Evolutionary conservation across 192 early-diverging fungal species (phyloP), one percentile per base, ranked within the genome.

Genomic region (Kappamyces sp.): DNA sequence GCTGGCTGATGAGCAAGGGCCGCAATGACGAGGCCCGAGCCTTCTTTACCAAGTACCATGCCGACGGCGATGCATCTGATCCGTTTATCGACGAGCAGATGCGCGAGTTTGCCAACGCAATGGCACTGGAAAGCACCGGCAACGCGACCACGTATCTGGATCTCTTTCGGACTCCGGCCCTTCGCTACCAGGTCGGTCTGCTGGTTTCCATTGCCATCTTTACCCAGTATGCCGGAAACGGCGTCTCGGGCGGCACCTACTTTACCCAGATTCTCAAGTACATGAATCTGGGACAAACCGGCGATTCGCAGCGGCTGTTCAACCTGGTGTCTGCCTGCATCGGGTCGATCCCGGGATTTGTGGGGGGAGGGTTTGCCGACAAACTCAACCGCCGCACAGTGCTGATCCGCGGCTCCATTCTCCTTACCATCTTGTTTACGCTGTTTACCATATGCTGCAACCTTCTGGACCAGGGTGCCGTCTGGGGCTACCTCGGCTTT

Each of bases 1-100:
- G 91, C 67, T 93, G 90, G 89, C 77, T 93, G 48, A 71, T 88
- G 36, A 75, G 78, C 60, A 55, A 85, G 40, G 84, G 77, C 47
- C 79, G 78, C 15, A 52, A 64, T 34, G 90, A 90, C 34, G 84
- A 93, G 62, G 85, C 84, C 2, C 73, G 78, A 15, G 11, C 54
- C 22, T 77, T 86, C 3, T 69, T 93, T 35, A 84, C 84, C 9
- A 72, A 85, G 36, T 68, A 89, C 60, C 88, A 89, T 57, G 66
- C 71, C 22, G 61, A 75, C 41, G 80, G 72, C 15, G 64, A 77
- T 35, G 59, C 51, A 30, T 65, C 52, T 11, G 59, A 73, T 12
- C 67, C 76, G 1, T 66, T 71, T n/a, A 76, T 83, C 4, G 67
- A 72, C 9, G 69, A 62, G 31, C 69, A 78, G 64, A 53, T 79